Base-by-base conservation (phyloP, 176 grass and related monocot species). In the Musa troglodytarum region DNA sequence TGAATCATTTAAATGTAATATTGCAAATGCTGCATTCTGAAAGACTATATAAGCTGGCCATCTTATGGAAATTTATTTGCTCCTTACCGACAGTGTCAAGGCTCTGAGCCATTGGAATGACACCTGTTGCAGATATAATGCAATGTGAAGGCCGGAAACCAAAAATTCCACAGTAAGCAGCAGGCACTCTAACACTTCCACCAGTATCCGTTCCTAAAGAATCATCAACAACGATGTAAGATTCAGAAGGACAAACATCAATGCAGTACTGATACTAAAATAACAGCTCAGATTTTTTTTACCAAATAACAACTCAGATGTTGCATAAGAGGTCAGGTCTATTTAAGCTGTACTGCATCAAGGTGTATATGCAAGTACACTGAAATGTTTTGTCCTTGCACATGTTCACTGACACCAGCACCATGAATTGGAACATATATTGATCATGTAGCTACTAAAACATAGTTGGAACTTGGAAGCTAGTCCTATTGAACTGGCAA, bases 111-210 rank as follows among this genome's bases (percentile, higher is more conserved):
- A 96, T 89, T 72, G 92, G 85, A 62, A 78, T 87, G 57, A 89
- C 84, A 68, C 83, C 81, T 51, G 74, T 17, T 1, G 54, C 69
- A 24, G 83, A 88, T 78, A 92, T 64, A 29, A 82, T 21, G n/a
- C 89, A 85, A 54, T 96, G 92, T 54, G 92, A 96, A 72, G 92
- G 76, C 2, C 92, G 83, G 67, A 96, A 86, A 34, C 92, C 92
- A 84, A 92, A 96, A 64, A 92, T 82, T 76, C 83, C 89, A 75
- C 89, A 92, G 72, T 96, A 96, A 11, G 92, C 87, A 54, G 92
- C 87, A 73, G 92, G 92, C 50, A 96, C 87, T 76, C 92, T 87
- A 63, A 96, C 85, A 75, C 92, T 96, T 52, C 92, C 92, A 53
- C 92, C 89, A 24, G 89, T 96, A 77, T 90, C 89, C 9, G 89